These are phyloP conservation scores for Thinopyrum elongatum DNA, from an alignment of 176 grass and related monocot genomes.

Conservation along the genomic window DNA sequence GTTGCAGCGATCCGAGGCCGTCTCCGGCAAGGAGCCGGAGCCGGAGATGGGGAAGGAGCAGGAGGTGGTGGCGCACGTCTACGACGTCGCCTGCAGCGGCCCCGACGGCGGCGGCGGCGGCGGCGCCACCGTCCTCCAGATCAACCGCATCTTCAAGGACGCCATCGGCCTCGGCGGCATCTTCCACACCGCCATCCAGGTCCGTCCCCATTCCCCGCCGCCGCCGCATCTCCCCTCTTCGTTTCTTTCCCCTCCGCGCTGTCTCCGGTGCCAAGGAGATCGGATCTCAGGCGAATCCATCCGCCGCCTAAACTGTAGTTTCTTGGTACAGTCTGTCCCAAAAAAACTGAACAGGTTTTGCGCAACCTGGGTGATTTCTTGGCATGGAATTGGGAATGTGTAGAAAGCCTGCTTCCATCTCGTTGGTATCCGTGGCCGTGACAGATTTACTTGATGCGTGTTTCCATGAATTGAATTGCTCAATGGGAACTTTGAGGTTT, in stretches of 20 bases:
- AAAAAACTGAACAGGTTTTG: too few relatives aligned
- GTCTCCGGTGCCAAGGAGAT: not conserved
- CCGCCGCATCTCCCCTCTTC: not conserved
- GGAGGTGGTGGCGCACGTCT: conserved; percentile 56
- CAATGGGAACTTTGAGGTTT: not conserved
- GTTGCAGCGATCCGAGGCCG: not conserved
- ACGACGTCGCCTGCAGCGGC: conserved; percentile 43
- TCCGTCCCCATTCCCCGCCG: not conserved
- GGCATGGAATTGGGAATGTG: not conserved
- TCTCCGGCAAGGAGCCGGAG: conserved; percentile 6
- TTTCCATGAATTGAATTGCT: not conserved
- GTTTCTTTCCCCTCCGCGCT: not conserved
- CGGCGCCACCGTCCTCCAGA: conserved; percentile 42
- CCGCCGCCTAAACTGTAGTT: too few relatives aligned
- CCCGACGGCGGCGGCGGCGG: conserved; percentile 22
- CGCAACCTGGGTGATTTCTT: not conserved
- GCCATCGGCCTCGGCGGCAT: conserved; percentile 60
- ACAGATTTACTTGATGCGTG: not conserved
- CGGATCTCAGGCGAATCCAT: not conserved
- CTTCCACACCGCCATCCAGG: conserved; percentile 71
- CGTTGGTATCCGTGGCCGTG: not conserved
- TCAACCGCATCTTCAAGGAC: conserved; percentile 71
- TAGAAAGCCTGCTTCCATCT: too few relatives aligned
- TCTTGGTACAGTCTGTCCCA: too few relatives aligned
- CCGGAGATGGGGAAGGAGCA: not conserved